Base-by-base conservation (phyloP, 768 basidiomycete species). In the Amanita pseudoporphyria region DNA sequence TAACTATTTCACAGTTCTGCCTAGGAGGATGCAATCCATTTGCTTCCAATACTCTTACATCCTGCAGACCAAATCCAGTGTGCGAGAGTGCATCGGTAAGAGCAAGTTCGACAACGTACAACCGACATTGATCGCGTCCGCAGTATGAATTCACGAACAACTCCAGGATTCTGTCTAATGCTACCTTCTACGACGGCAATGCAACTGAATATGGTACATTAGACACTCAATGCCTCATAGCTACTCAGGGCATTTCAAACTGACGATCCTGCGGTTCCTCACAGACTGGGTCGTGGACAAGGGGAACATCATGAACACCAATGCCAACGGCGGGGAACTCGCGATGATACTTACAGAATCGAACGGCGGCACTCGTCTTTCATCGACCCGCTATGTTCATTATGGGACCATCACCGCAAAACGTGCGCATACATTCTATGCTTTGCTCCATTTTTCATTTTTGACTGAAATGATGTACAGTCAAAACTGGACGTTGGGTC, bases 1-100 rank as follows among this genome's bases (percentile, higher is more conserved):
- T 6, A 32, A 35, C 33, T 39, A 22, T 19, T 53, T 26, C 45
- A n/a, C n/a, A 87, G 81, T 91, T 81, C 62, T 91, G 89, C 60
- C 69, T 89, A 30, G 87, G 86, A 41, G 90, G 90, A n/a, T 93
- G 90, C 68, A 79, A 92, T 58, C 87, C 90, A 16, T 71, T 88
- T 26, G 65, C 71, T 37, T 92, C 89, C 5, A 58, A 80, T 57
- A 61, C 74, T 3, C 64, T 84, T 33, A 65, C 67, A 51, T 87
- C 88, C 0, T 93, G 87, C 67, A 64, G 60, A 42, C 86, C 87
- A 1, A 74, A 73, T 39, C 89, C 90, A 0, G 61, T 90, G 35
- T 93, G 90, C 64, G 59, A 82, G 59, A 75, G 71, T 58, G 70
- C 71, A 18, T 78, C 70, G 26, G 81, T 85, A 59, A 54, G 78